phyloP scores from a whole-genome alignment of 2,329 filamentous ascomycete genomes.

The Cryoendolithus antarcticus region DNA sequence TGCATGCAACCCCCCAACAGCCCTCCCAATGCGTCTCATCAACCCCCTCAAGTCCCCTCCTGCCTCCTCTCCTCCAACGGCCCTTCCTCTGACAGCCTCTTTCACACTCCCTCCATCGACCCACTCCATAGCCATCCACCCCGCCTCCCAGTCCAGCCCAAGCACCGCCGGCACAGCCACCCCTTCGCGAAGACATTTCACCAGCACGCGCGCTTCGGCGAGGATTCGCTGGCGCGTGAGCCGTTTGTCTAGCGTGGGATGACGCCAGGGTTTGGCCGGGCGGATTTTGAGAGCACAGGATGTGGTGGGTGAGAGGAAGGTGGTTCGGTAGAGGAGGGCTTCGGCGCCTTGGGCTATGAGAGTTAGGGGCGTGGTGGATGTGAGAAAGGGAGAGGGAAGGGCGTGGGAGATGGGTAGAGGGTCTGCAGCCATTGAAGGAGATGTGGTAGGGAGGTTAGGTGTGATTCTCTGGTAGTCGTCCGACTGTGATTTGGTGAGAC shows the following conservation, averaged over 20 bases:
- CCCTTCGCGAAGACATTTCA: constrained; percentile 65
- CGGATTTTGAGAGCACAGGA: constrained; percentile 82
- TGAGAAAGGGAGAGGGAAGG: constrained; percentile 55
- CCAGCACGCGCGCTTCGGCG: constrained; percentile 75
- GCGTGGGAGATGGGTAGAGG: no score
- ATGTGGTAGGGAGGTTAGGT: no score
- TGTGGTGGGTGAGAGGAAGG: constrained; percentile 55
- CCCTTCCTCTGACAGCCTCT: constrained; percentile 40
- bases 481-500: no score
- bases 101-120: constrained; percentile 61
- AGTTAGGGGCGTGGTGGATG: constrained; percentile 43
- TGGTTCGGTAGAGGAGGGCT: constrained; percentile 81
- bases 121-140: constrained; percentile 80
- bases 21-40: constrained; percentile 24
- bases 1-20: constrained; percentile 50
- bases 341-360: constrained; percentile 92
- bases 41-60: constrained; percentile 17
- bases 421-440: no score
- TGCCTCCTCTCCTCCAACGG: constrained; percentile 14
- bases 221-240: constrained; percentile 79
- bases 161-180: constrained; percentile 73
- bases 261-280: constrained; percentile 80
- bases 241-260: constrained; percentile 75
- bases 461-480: no score
- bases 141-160: constrained; percentile 48